These are phyloP conservation scores for Apiospora arundinis DNA, from an alignment of 2,329 filamentous ascomycete species.

Conservation along the genomic window DNA sequence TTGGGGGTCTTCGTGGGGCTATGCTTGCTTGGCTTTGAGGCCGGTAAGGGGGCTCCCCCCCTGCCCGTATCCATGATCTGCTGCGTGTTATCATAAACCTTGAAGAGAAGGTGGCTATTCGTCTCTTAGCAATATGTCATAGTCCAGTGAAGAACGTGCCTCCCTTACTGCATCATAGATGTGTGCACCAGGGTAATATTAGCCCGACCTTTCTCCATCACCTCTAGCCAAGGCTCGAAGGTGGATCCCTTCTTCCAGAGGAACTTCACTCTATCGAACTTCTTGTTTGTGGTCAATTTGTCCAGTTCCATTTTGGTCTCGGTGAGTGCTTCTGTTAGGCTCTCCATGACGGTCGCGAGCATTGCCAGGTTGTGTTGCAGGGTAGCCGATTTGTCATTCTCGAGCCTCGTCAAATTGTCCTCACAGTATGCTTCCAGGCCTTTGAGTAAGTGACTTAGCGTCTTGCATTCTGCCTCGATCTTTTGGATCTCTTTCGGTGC, in stretches of 20 bases:
- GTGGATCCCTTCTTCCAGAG: not conserved
- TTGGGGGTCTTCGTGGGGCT: not conserved
- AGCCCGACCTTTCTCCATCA: not conserved
- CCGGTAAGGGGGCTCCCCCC: not conserved
- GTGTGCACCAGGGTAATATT: not conserved
- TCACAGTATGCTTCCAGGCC: not conserved
- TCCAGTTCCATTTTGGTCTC: not conserved
- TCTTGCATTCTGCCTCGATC: not conserved
- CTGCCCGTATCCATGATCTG: too few relatives aligned
- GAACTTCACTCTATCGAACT: not conserved
- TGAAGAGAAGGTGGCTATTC: not conserved
- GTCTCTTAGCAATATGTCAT: not conserved
- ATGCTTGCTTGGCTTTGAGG: not conserved
- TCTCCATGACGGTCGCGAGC: not conserved
- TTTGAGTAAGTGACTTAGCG: not conserved
- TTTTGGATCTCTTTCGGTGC: not conserved
- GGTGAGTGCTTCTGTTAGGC: not conserved
- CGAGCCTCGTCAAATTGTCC: not conserved
- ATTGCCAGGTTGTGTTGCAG: not conserved
- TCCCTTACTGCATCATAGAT: not conserved
- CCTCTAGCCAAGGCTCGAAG: not conserved
- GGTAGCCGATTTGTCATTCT: not conserved
- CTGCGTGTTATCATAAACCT: not conserved
- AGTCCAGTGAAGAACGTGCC: not conserved
- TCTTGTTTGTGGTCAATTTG: not conserved